Evolutionary conservation across 176 grass and related monocot species (phyloP), one percentile per base, ranked within the genome.

Genomic region (Poa pratensis): DNA sequence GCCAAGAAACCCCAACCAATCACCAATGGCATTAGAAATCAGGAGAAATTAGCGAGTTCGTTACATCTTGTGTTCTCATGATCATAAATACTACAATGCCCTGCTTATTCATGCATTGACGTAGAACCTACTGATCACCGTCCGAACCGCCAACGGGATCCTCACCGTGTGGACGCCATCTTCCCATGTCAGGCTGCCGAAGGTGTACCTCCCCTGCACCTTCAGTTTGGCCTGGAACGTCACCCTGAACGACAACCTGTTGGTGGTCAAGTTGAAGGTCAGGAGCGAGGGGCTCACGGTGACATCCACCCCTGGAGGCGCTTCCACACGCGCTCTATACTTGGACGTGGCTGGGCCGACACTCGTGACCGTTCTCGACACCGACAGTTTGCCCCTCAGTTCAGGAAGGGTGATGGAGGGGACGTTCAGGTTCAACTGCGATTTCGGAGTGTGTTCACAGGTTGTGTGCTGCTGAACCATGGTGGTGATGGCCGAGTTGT

Each of bases 121-220:
- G 51, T 90, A 84, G 84, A 99, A 96, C 75, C 84, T 79, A 69
- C 84, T 85, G 43, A 91, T 82, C 57, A 96, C 30, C 7, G 84
- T 87, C 74, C 96, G 76, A 82, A 94, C 90, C 6, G 83, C 89
- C 48, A 99, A 69, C 19, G 96, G 96, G 19, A 94, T 96, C 78
- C 90, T 92, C 84, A 96, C 96, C 1, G 28, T 72, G 77, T 92
- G 93, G 34, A 84, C 30, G 22, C 91, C 88, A 17, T 98, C 93
- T 50, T 96, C 86, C 93, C 93, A 99, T 43, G 90, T 92, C 45
- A 99, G 81, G 91, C 89, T 94, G 13, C 96, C 96, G 18, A 99
- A 99, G 60, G 78, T 80, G 76, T 96, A 99, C 35, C 96, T 86
- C 34, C 93, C 94, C 65, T 95, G 89, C 42, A 99, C 83, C 73